Base-by-base conservation (phyloP, 208 protist genomes). In the Entamoeba moshkovskii region DNA sequence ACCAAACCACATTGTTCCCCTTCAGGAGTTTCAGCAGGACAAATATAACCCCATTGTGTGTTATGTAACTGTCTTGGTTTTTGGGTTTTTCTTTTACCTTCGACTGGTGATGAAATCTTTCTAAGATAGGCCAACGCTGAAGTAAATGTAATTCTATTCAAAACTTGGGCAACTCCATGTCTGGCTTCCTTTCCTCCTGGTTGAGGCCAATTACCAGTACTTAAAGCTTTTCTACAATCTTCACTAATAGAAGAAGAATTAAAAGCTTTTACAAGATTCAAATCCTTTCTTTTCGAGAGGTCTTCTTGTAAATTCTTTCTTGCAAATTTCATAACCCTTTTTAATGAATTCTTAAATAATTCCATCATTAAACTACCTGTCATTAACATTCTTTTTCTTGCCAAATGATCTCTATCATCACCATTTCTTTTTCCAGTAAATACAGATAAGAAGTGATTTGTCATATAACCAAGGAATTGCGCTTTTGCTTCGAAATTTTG, bases 1-100 rank as follows among this genome's bases (percentile, higher is more conserved):
- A 99, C 98, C 0, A 99, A 96, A 85, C 99, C 99, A 94, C 98
- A 99, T 92, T 97, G 97, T 94, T 99, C 98, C 49, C 98, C 98
- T 95, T 99, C 98, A 2, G 99, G 99, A 15, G 99, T 99, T 95
- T 99, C 99, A 66, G 98, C 98, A 2, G 99, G 99, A 95, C 99
- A 99, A 29, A 99, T 96, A 97, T 99, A 99, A 92, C 99, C 99
- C 97, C 98, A 99, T 95, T 99, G 98, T 59, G 98, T 99, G 1
- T 98, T 97, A 95, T 99, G 98, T 52, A 99, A 95, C 42, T 95
- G 93, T 46, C 97, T 96, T 25, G 98, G 98, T 0, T 98, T 98
- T 93, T 97, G 97, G 0, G 99, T 97, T 94, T 99, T 99, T 93
- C 98, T 96, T 44, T 97, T 99, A 96, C 99, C 99, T 96, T 99